phyloP scores from a whole-genome alignment of 2,329 filamentous ascomycete species.

The Ophiostoma pallidulum region DNA sequence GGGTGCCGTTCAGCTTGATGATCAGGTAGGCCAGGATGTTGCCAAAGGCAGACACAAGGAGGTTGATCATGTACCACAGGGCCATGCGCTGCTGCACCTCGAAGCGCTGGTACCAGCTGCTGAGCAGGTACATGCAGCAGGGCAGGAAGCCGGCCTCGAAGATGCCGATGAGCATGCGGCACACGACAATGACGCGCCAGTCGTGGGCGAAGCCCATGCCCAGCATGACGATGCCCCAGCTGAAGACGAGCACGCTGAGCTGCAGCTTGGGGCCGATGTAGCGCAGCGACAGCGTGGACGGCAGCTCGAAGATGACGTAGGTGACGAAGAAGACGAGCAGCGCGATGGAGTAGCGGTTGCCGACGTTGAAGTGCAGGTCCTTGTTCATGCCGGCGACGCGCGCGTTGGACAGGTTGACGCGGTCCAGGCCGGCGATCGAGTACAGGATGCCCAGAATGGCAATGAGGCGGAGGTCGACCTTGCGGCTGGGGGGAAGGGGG shows the following conservation, averaged over 20 bases:
- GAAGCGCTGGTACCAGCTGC: conserved; percentile 51
- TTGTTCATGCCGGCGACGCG: conserved; percentile 53
- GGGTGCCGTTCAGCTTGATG: background rate
- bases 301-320: conserved; percentile 66
- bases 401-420: conserved; percentile 67
- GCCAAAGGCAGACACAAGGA: background rate
- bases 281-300: conserved; percentile 59
- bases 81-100: conserved; percentile 33
- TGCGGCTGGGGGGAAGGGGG: too few relatives aligned
- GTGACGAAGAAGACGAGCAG: conserved; percentile 54
- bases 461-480: conserved; percentile 54
- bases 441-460: conserved; percentile 63
- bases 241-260: conserved; percentile 29
- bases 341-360: conserved; percentile 46
- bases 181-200: conserved; percentile 41
- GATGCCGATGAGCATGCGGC: conserved; percentile 41
- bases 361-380: conserved; percentile 49
- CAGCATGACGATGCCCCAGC: background rate
- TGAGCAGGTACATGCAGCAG: conserved; percentile 58
- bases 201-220: background rate
- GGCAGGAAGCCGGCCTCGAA: conserved; percentile 66
- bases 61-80: conserved; percentile 3
- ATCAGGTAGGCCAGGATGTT: background rate
- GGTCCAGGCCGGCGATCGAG: conserved; percentile 65
- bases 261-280: conserved; percentile 53